These are phyloP conservation scores for Lentinula sp. DNA, from an alignment of 768 basidiomycete species.

Conservation along the genomic window DNA sequence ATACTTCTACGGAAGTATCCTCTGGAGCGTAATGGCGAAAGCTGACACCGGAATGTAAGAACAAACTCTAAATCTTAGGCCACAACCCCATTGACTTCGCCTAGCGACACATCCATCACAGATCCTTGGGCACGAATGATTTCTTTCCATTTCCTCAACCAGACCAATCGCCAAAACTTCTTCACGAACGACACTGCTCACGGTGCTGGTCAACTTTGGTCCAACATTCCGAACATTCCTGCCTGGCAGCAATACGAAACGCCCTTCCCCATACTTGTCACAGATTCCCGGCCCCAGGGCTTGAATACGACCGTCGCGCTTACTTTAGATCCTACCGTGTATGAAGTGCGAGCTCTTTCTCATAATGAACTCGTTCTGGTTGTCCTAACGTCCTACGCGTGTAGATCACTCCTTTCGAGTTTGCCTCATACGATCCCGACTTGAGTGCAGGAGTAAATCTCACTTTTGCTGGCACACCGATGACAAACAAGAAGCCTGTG, in stretches of 20 bases:
- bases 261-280: constrained; percentile 65
- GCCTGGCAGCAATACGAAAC: constrained; percentile 42
- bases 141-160: constrained; percentile 69
- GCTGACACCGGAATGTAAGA: constrained; percentile 44
- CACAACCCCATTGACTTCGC: background rate
- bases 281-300: constrained; percentile 46
- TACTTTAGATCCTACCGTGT: constrained; percentile 41
- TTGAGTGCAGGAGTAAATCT: constrained; percentile 67
- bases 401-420: constrained; percentile 56
- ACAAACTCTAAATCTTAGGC: background rate
- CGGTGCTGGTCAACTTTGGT: constrained; percentile 68
- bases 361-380: constrained; percentile 30
- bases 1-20: constrained; percentile 46
- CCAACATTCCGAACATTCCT: constrained; percentile 43
- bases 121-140: constrained; percentile 65
- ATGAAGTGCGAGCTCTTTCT: constrained; percentile 53
- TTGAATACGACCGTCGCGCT: constrained; percentile 36
- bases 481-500: constrained; percentile 50
- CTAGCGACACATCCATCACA: constrained; percentile 57
- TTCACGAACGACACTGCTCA: constrained; percentile 54
- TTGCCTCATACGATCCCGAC: constrained; percentile 69
- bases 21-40: constrained; percentile 52
- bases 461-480: constrained; percentile 57
- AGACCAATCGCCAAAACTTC: constrained; percentile 53
- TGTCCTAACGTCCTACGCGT: background rate